These are phyloP conservation scores for Chrysanthemum seticuspe DNA, from an alignment of 129 eudicot genomes.

Conservation along the genomic window DNA sequence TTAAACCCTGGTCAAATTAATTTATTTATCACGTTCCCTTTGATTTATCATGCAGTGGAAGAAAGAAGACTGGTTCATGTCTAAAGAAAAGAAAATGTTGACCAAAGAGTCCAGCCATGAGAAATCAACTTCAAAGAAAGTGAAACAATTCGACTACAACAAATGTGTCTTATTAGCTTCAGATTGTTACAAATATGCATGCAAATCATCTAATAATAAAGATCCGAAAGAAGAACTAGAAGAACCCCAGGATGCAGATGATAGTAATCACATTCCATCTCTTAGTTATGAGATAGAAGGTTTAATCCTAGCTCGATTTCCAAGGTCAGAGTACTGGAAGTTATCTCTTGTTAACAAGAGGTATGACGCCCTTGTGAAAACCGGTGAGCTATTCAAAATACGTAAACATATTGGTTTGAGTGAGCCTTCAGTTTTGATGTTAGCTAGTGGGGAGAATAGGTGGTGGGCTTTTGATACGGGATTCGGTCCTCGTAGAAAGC, in stretches of 20 bases:
- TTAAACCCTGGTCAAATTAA: background rate
- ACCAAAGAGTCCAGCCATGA: conserved; percentile 30
- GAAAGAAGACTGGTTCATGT: conserved; percentile 32
- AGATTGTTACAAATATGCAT: conserved; percentile 53
- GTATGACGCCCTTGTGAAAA: conserved; percentile 29
- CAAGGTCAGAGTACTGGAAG: conserved; percentile 63
- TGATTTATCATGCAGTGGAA: conserved; percentile 2
- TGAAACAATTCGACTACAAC: conserved; percentile 17
- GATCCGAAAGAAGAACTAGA: too few species aligned
- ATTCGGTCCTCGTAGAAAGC: conserved; percentile 43
- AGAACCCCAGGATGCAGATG: conserved; percentile 73
- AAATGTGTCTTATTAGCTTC: conserved; percentile 8
- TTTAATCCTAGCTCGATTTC: conserved; percentile 56
- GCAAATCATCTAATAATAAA: conserved; percentile 52
- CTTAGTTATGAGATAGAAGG: conserved; percentile 56
- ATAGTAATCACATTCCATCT: conserved; percentile 29
- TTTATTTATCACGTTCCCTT: background rate
- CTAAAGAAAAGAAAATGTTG: conserved; percentile 38
- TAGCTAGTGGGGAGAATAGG: conserved; percentile 47
- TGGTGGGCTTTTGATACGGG: conserved; percentile 67
- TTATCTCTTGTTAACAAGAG: conserved; percentile 46
- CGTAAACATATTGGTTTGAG: conserved; percentile 42
- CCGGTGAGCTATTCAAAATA: conserved; percentile 52
- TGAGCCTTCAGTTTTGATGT: conserved; percentile 63
- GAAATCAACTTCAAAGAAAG: conserved; percentile 31